Evolutionary conservation across 208 protist species (phyloP).

Genomic region (Phytomonas sp.): DNA sequence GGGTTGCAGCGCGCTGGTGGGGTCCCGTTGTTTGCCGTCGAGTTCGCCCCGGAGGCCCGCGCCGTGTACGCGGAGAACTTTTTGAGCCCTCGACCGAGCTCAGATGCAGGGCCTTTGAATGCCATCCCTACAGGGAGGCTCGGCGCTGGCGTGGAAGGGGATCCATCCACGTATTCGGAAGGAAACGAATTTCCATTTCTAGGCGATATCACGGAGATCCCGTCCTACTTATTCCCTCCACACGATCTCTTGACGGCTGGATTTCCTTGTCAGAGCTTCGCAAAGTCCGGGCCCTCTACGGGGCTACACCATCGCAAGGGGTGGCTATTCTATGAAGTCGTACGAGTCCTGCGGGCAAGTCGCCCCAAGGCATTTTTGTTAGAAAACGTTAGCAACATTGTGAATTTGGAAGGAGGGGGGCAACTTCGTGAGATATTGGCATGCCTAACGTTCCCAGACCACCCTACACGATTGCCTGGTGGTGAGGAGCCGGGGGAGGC

Average conservation of each 20-base stretch:
- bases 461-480: neutral
- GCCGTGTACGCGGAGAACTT: constrained; percentile 57
- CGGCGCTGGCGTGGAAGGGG: neutral
- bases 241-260: constrained; percentile 76
- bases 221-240: constrained; percentile 33
- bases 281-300: constrained; percentile 34
- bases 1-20: constrained; percentile 56
- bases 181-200: constrained; percentile 13
- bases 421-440: constrained; percentile 35
- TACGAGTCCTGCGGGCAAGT: constrained; percentile 41
- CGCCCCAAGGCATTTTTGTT: constrained; percentile 56
- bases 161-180: neutral
- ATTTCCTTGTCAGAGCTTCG: constrained; percentile 84
- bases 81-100: constrained; percentile 17
- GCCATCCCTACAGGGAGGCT: constrained; percentile 4
- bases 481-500: neutral
- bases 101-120: constrained; percentile 10
- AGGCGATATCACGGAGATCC: constrained; percentile 67
- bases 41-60: constrained; percentile 33
- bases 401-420: constrained; percentile 36
- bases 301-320: constrained; percentile 51
- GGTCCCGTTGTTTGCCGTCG: constrained; percentile 51
- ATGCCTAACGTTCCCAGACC: constrained; percentile 17
- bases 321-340: constrained; percentile 68
- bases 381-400: constrained; percentile 73